These are phyloP conservation scores for Endothia cerciana DNA, from an alignment of 2,329 filamentous ascomycete species.

Conservation along the genomic window DNA sequence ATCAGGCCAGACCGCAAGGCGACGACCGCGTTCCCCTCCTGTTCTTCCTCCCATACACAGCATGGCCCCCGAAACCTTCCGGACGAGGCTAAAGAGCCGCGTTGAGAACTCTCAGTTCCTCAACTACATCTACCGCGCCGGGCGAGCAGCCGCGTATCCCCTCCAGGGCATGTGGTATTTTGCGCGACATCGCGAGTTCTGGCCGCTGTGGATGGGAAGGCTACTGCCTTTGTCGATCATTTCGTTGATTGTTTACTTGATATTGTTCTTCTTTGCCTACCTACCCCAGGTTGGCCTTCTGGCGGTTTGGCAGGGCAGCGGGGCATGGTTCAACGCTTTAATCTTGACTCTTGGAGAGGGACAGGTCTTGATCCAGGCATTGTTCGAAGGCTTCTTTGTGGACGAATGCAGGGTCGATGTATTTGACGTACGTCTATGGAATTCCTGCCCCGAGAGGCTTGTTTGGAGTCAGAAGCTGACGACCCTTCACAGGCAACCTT, in stretches of 20 bases:
- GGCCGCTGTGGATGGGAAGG: slow-evolving; percentile 77
- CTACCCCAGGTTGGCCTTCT: slow-evolving; percentile 88
- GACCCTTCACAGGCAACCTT: slow-evolving; percentile 61
- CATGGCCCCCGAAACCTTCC: slow-evolving; percentile 24
- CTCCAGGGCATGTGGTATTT: slow-evolving; percentile 83
- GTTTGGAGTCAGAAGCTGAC: slow-evolving; percentile 24
- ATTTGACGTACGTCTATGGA: slow-evolving; percentile 70
- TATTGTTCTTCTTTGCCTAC: slow-evolving; percentile 87
- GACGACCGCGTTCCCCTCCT: neutral
- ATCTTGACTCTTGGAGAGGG: slow-evolving; percentile 87
- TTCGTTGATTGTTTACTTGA: slow-evolving; percentile 78
- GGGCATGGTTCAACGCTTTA: slow-evolving; percentile 87
- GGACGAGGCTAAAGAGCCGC: slow-evolving; percentile 20
- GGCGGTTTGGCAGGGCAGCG: slow-evolving; percentile 82
- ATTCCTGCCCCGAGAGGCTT: neutral
- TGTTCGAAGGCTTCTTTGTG: slow-evolving; percentile 82
- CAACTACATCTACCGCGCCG: slow-evolving; percentile 48
- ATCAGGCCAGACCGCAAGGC: neutral
- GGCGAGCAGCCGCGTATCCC: slow-evolving; percentile 57
- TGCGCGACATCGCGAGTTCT: slow-evolving; percentile 74
- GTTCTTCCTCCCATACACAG: neutral
- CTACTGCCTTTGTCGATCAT: slow-evolving; percentile 81
- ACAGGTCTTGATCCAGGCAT: slow-evolving; percentile 67
- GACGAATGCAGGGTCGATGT: slow-evolving; percentile 79
- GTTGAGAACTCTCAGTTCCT: slow-evolving; percentile 30